phyloP scores from a whole-genome alignment of 331 rosid genomes.

The Malus hybrid region DNA sequence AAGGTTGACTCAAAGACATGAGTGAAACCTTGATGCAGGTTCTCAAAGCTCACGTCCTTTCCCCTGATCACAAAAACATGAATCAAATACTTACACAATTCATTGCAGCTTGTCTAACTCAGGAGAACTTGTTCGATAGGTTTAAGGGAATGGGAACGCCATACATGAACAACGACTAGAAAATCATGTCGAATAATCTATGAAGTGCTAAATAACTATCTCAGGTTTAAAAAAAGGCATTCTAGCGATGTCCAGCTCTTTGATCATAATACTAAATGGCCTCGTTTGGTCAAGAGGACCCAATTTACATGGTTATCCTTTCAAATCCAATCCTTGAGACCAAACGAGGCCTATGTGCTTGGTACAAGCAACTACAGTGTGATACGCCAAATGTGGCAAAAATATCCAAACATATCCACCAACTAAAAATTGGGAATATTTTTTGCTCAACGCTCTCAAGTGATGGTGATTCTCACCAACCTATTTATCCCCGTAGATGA shows the following conservation, averaged over 20 bases:
- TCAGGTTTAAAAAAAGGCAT: no score
- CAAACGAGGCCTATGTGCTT: neutral
- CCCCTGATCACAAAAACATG: conserved; percentile 42
- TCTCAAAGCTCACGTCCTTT: conserved; percentile 65
- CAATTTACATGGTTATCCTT: neutral
- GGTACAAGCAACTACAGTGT: neutral
- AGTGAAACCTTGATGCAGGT: conserved; percentile 77
- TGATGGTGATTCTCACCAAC: no score
- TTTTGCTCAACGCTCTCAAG: no score
- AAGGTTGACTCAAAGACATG: conserved; percentile 85
- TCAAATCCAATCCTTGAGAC: neutral
- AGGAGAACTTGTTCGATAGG: neutral
- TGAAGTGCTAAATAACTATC: no score
- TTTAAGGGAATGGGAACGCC: neutral
- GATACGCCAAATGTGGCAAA: neutral
- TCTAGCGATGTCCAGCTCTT: neutral
- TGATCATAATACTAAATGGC: neutral
- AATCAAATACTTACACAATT: neutral
- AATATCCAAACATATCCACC: neutral
- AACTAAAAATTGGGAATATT: no score
- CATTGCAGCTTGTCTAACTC: neutral
- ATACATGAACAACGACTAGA: no score
- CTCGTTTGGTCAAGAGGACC: neutral
- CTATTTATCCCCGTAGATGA: no score
- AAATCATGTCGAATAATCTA: no score